Base-by-base conservation (phyloP, 371 early-diverging fungal species). In the Chytridium lagenaria region DNA sequence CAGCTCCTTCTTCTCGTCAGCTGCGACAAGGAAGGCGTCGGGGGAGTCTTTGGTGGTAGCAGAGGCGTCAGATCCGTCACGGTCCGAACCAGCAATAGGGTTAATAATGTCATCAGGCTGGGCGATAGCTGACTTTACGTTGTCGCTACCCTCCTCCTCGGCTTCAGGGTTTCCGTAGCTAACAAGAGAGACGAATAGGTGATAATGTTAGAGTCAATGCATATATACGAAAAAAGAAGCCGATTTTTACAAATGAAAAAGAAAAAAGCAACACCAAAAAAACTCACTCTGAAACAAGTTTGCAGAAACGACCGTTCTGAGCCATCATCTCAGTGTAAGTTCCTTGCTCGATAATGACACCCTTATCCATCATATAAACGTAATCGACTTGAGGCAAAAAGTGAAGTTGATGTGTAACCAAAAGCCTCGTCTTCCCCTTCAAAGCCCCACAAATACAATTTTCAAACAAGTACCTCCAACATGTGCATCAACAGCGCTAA, bases 261-360 rank as follows among this genome's bases (percentile, higher is more conserved):
- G n/a, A n/a, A n/a, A n/a, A n/a, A n/a, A n/a, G n/a, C n/a, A n/a
- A n/a, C n/a, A n/a, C n/a, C n/a, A n/a, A 55, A 26, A 36, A 36
- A 61, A 68, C 68, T 31, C 65, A 75, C 63, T 75, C 74, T 38
- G 38, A 31, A 31, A 75, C 70, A n/a, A 75, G 70, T 36, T 70
- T 65, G 7, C 31, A 23, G 44, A 71, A 71, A 7, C n/a, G 75
- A 34, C 81, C 72, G 30, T 85, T 85, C 19, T 84, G 85, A 0
- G 69, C 74, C 80, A 90, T 82, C 52, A 91, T 78, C 50, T 83
- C 83, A 10, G 77, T 79, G 72, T 87, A 89, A 1, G 80, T 80
- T 23, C 90, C 90, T 22, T 77, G 76, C 75, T 87, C 89, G 49
- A 77, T 81, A 68, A 91, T 83, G 49, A 69, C 61, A 1, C 90